phyloP scores from a whole-genome alignment of 139 green algal genomes.

The Coccomyxa sp. region DNA sequence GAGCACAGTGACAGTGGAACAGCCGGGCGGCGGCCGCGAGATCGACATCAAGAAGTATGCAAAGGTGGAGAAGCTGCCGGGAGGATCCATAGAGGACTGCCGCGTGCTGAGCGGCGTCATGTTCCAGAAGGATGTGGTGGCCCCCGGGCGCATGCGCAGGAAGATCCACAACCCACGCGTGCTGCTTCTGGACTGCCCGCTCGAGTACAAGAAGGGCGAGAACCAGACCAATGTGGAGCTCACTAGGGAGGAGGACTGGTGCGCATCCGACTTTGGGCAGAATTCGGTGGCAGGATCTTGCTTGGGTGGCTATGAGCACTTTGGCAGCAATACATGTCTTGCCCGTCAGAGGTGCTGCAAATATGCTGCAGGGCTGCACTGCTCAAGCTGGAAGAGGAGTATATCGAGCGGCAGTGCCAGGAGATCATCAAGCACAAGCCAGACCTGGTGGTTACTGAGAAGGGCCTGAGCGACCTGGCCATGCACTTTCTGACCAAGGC shows the following conservation, averaged over 20 bases:
- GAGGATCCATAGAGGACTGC: constrained; percentile 76
- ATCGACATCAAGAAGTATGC: constrained; percentile 99
- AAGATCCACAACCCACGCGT: constrained; percentile 92
- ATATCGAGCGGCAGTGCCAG: constrained; percentile 70
- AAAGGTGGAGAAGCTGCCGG: constrained; percentile 97
- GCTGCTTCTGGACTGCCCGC: constrained; percentile 95
- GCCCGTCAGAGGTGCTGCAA: too few relatives aligned
- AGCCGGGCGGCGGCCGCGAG: constrained; percentile 64
- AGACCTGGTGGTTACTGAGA: constrained; percentile 97
- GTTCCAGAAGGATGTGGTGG: constrained; percentile 99
- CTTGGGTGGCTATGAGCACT: too few relatives aligned
- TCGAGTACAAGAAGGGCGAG: constrained; percentile 99
- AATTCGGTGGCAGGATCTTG: background rate
- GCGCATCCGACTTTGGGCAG: background rate
- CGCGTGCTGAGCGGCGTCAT: constrained; percentile 91
- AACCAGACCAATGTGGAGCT: constrained; percentile 99
- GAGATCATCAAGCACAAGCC: constrained; percentile 91
- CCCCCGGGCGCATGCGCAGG: constrained; percentile 89
- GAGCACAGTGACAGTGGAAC: constrained; percentile 60
- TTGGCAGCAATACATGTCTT: too few relatives aligned
- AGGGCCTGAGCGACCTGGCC: constrained; percentile 93
- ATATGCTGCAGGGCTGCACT: constrained; percentile 60
- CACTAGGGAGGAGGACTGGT: constrained; percentile 94
- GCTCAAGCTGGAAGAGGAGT: constrained; percentile 97
- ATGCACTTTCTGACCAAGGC: constrained; percentile 90